Conservation (phyloP, 176 grass and related monocot genomes). For the Cenchrus fungigraminus region DNA sequence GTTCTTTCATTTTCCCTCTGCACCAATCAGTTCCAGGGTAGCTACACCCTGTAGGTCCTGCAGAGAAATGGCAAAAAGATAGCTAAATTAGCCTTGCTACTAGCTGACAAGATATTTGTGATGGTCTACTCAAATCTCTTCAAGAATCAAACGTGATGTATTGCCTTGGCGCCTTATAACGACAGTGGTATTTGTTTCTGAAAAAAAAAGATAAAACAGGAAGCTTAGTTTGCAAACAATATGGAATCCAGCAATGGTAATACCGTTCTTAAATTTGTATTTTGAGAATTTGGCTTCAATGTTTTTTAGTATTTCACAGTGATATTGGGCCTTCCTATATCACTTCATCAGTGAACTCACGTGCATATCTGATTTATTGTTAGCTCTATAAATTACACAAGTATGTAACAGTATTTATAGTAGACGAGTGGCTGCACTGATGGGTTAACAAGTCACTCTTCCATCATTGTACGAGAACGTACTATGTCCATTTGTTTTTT, state of each 20-base stretch:
- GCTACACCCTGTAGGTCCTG: constrained; percentile 32
- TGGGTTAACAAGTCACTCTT: constrained; percentile 41
- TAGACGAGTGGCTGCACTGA: constrained; percentile 38
- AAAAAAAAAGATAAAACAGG: background rate
- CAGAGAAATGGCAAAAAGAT: constrained; percentile 35
- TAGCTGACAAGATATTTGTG: constrained; percentile 36
- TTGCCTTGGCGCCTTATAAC: constrained; percentile 3
- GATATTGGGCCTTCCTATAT: background rate
- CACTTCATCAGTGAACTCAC: background rate
- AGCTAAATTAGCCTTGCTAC: constrained; percentile 8
- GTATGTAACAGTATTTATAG: constrained; percentile 36
- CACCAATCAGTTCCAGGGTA: constrained; percentile 34
- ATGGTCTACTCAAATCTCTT: constrained; percentile 30
- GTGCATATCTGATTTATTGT: constrained; percentile 40
- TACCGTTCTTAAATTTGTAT: background rate
- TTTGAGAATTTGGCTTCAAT: constrained; percentile 28
- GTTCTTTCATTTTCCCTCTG: constrained; percentile 11
- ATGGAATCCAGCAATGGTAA: constrained; percentile 14
- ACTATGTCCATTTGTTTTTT: constrained; percentile 48
- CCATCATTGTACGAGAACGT: constrained; percentile 51
- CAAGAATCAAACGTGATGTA: constrained; percentile 51
- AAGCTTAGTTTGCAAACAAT: constrained; percentile 5
- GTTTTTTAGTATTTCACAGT: background rate
- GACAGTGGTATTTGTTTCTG: background rate
- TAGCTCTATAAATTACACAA: constrained; percentile 31